Conservation (phyloP, 2,329 filamentous ascomycete genomes). For the Arthrobotrys musiformis region DNA sequence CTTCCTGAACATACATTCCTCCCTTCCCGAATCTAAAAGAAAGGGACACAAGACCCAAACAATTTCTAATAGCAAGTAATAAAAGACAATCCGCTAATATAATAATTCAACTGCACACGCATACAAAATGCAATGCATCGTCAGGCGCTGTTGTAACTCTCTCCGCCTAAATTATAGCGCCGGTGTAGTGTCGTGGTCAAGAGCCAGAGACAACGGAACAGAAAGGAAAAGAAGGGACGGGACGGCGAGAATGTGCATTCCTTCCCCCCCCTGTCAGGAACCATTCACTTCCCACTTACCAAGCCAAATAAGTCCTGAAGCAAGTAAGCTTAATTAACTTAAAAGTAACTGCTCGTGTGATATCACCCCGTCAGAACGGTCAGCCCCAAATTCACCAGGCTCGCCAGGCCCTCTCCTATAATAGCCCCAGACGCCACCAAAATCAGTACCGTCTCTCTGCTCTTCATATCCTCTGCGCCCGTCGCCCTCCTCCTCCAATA, state of each 20-base stretch:
- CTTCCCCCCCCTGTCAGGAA: not conserved
- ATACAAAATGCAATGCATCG: not conserved
- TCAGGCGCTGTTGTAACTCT: not conserved
- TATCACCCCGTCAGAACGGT: conserved; percentile 72
- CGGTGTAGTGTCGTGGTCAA: no score
- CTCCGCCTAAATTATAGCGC: not conserved
- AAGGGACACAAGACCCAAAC: no score
- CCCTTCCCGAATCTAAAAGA: not conserved
- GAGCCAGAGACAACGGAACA: not conserved
- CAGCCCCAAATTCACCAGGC: conserved; percentile 86
- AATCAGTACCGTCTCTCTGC: conserved; percentile 79
- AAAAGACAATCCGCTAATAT: no score
- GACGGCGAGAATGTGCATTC: not conserved
- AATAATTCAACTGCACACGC: not conserved
- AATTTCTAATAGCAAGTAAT: not conserved
- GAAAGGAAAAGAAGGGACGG: not conserved
- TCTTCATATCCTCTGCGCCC: conserved; percentile 61
- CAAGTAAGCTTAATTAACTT: no score
- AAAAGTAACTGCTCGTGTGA: no score
- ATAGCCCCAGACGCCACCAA: conserved; percentile 92
- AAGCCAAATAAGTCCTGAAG: no score
- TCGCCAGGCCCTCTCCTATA: conserved; percentile 88
- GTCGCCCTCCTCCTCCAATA: conserved; percentile 75
- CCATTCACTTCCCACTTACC: not conserved
- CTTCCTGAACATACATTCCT: not conserved